These are phyloP conservation scores for Fimicolochytrium jonesii DNA, from an alignment of 192 early-diverging fungal species.

Conservation along the genomic window DNA sequence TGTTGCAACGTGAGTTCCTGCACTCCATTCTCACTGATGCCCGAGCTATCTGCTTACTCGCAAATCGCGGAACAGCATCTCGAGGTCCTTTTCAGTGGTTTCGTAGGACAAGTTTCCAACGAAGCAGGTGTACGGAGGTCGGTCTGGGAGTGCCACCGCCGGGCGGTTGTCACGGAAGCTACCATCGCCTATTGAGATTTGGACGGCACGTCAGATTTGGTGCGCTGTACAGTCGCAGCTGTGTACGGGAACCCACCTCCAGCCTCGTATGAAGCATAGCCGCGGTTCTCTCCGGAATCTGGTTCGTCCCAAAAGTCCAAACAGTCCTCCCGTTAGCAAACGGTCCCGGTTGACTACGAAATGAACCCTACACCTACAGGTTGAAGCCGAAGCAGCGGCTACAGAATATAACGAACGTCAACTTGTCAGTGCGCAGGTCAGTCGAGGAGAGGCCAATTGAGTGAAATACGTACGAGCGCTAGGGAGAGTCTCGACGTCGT, in stretches of 20 bases:
- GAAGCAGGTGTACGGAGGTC: slow-evolving; percentile 85
- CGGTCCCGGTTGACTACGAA: too few species aligned
- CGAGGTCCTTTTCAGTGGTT: slow-evolving; percentile 69
- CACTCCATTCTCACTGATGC: background rate
- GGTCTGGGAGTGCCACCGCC: slow-evolving; percentile 59
- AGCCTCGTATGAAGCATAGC: slow-evolving; percentile 17
- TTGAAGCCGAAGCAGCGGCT: too few species aligned
- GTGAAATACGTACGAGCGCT: slow-evolving; percentile 67
- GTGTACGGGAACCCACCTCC: background rate
- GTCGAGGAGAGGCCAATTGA: background rate
- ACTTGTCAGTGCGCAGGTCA: too few species aligned
- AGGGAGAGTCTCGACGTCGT: slow-evolving; percentile 85
- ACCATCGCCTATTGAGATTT: background rate
- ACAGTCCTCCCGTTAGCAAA: too few species aligned
- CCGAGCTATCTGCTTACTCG: slow-evolving; percentile 41
- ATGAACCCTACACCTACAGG: too few species aligned
- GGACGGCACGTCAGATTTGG: background rate
- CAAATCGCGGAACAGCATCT: slow-evolving; percentile 67
- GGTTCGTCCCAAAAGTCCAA: background rate
- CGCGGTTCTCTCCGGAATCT: slow-evolving; percentile 3
- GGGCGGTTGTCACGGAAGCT: slow-evolving; percentile 8
- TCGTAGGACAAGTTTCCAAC: slow-evolving; percentile 91
- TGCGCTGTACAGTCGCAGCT: background rate
- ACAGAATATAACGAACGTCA: too few species aligned
- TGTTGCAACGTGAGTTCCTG: background rate